Base-by-base conservation (phyloP, 108 stramenopile genomes). In the Poteriospumella lacustris region DNA sequence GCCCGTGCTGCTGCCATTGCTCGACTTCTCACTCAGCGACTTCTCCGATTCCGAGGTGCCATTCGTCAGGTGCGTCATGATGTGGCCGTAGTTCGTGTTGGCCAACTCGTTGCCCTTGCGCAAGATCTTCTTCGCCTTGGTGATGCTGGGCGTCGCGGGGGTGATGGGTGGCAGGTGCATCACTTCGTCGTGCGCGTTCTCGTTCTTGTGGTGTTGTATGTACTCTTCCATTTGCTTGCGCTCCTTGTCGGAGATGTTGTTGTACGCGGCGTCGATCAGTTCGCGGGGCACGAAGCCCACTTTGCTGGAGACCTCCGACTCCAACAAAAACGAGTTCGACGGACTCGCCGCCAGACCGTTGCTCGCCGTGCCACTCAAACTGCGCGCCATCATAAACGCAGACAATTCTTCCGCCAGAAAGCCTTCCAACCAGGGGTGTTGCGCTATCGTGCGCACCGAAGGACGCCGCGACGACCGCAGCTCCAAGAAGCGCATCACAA, bases 401-500 rank as follows among this genome's bases (percentile, higher is more conserved):
- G 38, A 19, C 36, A 68, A 39, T 68, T 73, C 70, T 3, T 5
- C 28, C 28, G 42, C 40, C 70, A 43, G 5, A 64, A 9, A 3
- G 19, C 69, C 69, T 36, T 38, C 34, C 28, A 78, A 26, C 77
- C 77, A 78, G n/a, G 58, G 26, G 33, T 78, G 77, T 2, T 19
- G 33, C 29, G n/a, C 38, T 34, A 64, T 29, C 59, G 39, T 39
- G 19, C 38, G 0, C 33, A 40, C 33, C 9, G 15, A 34, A 12
- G 19, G 29, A 19, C 79, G 70, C 39, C 15, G 12, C 40, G 70
- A 36, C 28, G 79, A 68, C 31, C 68, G 39, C 47, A 75, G 43
- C n/a, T 75, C 15, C 38, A 79, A 24, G 26, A 73, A n/a, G 0
- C 58, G 28, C 52, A 73, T 26, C n/a, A 73, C 39, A 73, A 79